A percentile compares a stretch with the other conserved stretches of the same genome.
These are phyloP conservation scores for Podospora pseudocomata DNA, from an alignment of 495 filamentous ascomycete genomes.

Conservation along the genomic window DNA sequence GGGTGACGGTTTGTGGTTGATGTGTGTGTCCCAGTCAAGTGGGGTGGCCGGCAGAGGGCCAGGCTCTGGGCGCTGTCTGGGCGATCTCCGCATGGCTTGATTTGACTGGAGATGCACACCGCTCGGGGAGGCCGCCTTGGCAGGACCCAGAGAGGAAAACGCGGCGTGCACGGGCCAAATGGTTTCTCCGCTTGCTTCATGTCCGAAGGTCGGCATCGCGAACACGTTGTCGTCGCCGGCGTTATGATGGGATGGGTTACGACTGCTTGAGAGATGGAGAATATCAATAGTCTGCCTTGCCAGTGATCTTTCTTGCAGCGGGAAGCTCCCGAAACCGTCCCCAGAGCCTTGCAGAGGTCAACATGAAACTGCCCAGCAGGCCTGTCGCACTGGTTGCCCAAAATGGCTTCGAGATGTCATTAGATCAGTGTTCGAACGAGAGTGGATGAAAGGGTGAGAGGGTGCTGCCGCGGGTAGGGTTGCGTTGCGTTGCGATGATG, in stretches of 20 bases:
- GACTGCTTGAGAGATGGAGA: background rate
- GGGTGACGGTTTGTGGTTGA: no score
- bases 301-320: background rate
- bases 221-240: background rate
- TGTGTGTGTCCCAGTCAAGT: background rate
- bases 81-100: background rate
- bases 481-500: slow-evolving; percentile 6
- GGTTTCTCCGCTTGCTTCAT: background rate
- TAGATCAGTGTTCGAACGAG: slow-evolving; percentile 1
- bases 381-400: slow-evolving; percentile 29
- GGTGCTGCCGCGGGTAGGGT: background rate
- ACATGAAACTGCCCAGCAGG: background rate
- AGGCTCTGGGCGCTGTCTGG: background rate
- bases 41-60: background rate
- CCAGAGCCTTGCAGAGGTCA: background rate
- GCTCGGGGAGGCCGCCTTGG: slow-evolving; percentile 28
- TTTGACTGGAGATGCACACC: background rate
- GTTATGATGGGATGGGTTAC: background rate
- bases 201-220: background rate
- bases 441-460: background rate
- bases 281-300: background rate
- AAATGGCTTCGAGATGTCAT: slow-evolving; percentile 13
- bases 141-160: slow-evolving; percentile 1
- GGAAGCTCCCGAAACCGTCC: background rate
- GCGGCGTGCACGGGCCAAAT: slow-evolving; percentile 12